Evolutionary conservation across 371 early-diverging fungal species (phyloP), one percentile per base, ranked within the genome.

Genomic region (Mucor mucedo): DNA sequence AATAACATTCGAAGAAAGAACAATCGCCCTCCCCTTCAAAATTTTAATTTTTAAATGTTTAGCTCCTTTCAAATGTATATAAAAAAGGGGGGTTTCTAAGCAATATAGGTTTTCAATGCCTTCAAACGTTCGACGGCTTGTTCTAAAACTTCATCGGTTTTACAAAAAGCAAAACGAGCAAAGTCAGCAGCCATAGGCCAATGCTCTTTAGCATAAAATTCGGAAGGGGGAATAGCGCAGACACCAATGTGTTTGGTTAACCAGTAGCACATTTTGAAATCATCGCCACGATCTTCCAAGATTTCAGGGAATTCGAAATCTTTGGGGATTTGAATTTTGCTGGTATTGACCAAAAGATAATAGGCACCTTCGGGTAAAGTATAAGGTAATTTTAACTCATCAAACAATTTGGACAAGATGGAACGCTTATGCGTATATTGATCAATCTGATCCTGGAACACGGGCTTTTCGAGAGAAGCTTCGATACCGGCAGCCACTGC

Each of bases 141-240:
- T 5, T 92, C 86, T 29, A 98, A 70, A 9, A 89, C 90, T 52
- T 94, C 93, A 55, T 91, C 89, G 2, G 92, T 91, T 77, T 98
- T 98, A 81, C 97, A 96, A 73, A 95, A 98, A 38, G 95, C 95
- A 70, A 98, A 95, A 41, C 98, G 84, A 14, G 92, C 91, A 69
- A 87, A 91, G 63, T 93, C 71, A 39, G 87, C 85, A 3, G 93
- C 95, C 47, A 94, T 67, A 8, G 73, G 68, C 69, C 84, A 85
- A 65, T 93, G 88, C 7, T 85, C 87, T 54, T 80, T 80, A 40
- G 84, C 87, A 71, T 96, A 96, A 66, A 98, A 98, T 72, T 94
- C 93, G 35, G 91, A 87, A 2, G 95, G 93, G 39, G 98, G 98
- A 68, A 98, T 98, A 32, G 94, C 91, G 8, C 93, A 91, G 2